Conservation (phyloP, 495 filamentous ascomycete genomes). For the Penicillium arizonense region DNA sequence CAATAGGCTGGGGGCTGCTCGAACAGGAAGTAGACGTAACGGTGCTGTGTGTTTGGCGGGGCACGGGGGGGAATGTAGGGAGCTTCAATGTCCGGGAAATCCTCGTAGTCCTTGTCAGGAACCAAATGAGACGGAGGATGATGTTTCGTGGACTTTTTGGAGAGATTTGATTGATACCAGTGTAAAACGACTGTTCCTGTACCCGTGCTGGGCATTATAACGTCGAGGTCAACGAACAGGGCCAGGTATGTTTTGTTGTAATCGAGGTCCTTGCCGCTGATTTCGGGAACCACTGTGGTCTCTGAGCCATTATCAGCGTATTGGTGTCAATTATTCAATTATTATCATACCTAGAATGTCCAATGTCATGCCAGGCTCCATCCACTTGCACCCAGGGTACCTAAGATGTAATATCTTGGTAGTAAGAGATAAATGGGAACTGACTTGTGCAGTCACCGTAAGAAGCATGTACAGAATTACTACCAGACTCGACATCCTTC, state of each 20-base stretch:
- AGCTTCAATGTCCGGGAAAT: not conserved
- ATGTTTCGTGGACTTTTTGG: conserved; percentile 2
- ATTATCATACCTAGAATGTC: conserved; percentile 9
- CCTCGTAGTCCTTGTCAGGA: not conserved
- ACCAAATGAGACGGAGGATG: not conserved
- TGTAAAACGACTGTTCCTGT: conserved; percentile 31
- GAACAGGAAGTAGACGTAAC: conserved; percentile 41
- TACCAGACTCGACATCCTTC: conserved; percentile 4
- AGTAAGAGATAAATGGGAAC: not conserved
- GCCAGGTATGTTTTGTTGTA: conserved; percentile 21
- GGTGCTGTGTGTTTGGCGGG: conserved; percentile 28
- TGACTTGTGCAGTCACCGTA: not conserved
- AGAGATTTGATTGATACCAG: conserved; percentile 37
- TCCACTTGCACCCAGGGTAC: conserved; percentile 11
- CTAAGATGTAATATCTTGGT: conserved; percentile 8
- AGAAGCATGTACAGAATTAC: not conserved
- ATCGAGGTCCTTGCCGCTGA: conserved; percentile 13
- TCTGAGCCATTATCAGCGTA: conserved; percentile 10
- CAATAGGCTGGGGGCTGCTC: conserved; percentile 26
- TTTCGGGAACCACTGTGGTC: conserved; percentile 19
- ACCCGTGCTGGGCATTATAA: conserved; percentile 18
- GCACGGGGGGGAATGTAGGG: conserved; percentile 38
- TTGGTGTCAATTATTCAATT: not conserved
- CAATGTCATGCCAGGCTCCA: conserved; percentile 12
- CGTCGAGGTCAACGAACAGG: conserved; percentile 39